phyloP scores from a whole-genome alignment of 306 rosid species.

The Gleditsia sinensis region DNA sequence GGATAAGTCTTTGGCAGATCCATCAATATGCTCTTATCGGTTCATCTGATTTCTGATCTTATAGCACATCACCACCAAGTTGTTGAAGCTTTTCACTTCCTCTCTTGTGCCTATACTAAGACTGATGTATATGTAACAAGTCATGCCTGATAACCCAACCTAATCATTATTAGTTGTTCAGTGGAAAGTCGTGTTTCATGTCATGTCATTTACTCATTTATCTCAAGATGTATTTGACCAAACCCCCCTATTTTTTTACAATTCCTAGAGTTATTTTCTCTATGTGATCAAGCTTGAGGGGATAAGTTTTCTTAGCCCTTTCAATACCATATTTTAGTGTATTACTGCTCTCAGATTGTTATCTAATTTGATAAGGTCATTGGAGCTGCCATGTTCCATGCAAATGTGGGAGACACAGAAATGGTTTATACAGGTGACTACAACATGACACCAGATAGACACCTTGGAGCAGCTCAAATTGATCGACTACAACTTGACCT shows the following conservation, averaged over 20 bases:
- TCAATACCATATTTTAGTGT: constrained; percentile 21
- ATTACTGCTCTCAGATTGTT: constrained; percentile 29
- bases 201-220: constrained; percentile 14
- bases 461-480: constrained; percentile 97
- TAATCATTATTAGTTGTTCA: background rate
- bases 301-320: constrained; percentile 2
- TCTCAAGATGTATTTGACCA: background rate
- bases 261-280: background rate
- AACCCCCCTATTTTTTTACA: background rate
- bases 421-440: constrained; percentile 96
- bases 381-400: constrained; percentile 98
- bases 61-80: constrained; percentile 7
- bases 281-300: background rate
- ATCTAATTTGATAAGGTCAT: constrained; percentile 63
- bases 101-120: background rate
- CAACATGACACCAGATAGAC: constrained; percentile 97
- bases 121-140: background rate
- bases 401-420: constrained; percentile 87
- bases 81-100: constrained; percentile 28
- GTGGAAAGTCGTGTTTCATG: constrained; percentile 14
- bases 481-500: constrained; percentile 88
- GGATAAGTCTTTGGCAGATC: background rate
- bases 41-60: background rate
- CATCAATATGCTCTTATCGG: background rate
- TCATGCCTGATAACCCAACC: constrained; percentile 13